These are phyloP conservation scores for Sporothrix dimorphospora DNA, from an alignment of 2,329 filamentous ascomycete species.

Conservation along the genomic window DNA sequence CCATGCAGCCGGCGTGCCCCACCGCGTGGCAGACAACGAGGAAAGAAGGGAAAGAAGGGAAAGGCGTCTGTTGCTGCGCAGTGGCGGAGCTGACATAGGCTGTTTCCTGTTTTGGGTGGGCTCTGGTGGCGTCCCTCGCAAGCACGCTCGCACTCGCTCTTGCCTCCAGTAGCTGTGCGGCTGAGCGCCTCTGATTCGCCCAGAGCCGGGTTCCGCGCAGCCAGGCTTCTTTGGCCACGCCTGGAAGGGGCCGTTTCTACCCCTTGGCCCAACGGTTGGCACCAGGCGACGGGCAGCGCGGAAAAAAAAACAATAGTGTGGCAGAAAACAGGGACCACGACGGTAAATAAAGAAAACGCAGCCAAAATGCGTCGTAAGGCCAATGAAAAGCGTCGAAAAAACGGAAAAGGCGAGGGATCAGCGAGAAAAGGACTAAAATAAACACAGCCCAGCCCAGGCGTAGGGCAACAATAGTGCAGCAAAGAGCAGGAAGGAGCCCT, in stretches of 20 bases:
- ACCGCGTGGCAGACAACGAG: background rate
- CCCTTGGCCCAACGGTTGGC: slow-evolving; percentile 1
- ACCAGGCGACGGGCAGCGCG: slow-evolving; percentile 6
- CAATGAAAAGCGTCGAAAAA: background rate
- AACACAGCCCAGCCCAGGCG: slow-evolving; percentile 22
- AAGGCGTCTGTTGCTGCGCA: slow-evolving; percentile 19
- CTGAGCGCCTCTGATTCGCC: slow-evolving; percentile 19
- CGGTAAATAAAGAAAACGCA: slow-evolving; percentile 6
- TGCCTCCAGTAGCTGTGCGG: background rate
- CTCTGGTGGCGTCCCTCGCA: slow-evolving; percentile 8
- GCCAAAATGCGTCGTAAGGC: background rate
- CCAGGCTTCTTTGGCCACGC: slow-evolving; percentile 5
- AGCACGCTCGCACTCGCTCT: background rate
- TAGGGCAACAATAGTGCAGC: slow-evolving; percentile 3
- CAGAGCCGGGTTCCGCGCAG: background rate
- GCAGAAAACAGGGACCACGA: slow-evolving; percentile 10
- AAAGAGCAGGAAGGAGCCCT: background rate
- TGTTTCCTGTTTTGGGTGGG: background rate
- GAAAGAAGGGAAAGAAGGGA: background rate
- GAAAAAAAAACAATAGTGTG: slow-evolving; percentile 13
- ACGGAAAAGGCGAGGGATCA: background rate
- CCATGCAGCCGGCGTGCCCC: background rate
- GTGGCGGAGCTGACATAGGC: slow-evolving; percentile 26
- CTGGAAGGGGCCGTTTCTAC: slow-evolving; percentile 10
- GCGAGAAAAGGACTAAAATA: slow-evolving; percentile 20